phyloP scores from a whole-genome alignment of 106 monocot genomes.

The Phalaenopsis aphrodite region DNA sequence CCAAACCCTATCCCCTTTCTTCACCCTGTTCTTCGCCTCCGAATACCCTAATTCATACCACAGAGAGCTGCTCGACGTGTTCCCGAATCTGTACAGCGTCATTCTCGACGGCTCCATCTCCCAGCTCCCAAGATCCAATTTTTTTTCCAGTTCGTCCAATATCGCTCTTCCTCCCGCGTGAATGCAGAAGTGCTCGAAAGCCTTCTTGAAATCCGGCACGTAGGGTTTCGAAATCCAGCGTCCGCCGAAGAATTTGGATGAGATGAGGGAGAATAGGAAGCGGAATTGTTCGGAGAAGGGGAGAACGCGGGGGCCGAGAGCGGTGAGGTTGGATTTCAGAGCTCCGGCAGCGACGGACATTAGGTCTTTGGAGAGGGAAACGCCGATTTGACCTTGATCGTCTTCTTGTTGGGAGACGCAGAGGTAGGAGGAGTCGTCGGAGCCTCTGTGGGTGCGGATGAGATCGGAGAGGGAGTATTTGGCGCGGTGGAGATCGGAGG shows the following conservation, averaged over 20 bases:
- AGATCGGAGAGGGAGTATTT: constrained; percentile 2
- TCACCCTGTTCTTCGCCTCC: constrained; percentile 9
- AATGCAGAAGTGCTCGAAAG: constrained; percentile 81
- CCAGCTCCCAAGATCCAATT: neutral
- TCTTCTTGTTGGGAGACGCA: constrained; percentile 13
- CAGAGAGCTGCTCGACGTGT: constrained; percentile 11
- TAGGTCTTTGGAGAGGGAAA: constrained; percentile 12
- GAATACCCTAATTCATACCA: constrained; percentile 14
- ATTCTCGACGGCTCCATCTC: constrained; percentile 18
- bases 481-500: neutral
- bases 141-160: constrained; percentile 44
- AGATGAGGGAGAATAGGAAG: neutral
- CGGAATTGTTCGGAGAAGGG: constrained; percentile 12
- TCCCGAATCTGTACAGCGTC: constrained; percentile 16
- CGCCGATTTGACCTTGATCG: neutral
- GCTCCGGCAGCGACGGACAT: constrained; percentile 10
- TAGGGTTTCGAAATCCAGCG: neutral
- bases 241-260: neutral
- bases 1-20: constrained; percentile 7
- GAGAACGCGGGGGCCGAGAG: constrained; percentile 10
- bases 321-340: neutral
- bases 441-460: constrained; percentile 10
- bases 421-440: constrained; percentile 3
- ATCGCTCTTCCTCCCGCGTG: constrained; percentile 72
- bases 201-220: constrained; percentile 18